Evolutionary conservation across 2,329 filamentous ascomycete species (phyloP).

Genomic region (Ceratocystis ficicola): DNA sequence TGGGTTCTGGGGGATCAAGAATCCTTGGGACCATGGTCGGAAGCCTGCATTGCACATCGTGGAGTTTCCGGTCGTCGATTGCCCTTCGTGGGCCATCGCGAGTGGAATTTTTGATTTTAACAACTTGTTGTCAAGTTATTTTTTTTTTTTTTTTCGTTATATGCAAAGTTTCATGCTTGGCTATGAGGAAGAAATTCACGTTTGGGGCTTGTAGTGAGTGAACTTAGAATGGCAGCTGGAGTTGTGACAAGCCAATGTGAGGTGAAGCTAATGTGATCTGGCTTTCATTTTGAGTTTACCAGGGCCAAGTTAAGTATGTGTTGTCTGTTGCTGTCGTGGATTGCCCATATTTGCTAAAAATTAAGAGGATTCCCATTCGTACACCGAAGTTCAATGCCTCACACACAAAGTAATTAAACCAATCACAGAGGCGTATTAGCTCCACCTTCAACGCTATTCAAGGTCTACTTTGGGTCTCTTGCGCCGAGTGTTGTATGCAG

Average conservation of each 20-base stretch:
- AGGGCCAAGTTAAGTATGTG: too few species aligned
- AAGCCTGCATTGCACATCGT: constrained; percentile 23
- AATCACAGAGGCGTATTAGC: too few species aligned
- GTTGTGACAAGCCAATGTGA: background rate
- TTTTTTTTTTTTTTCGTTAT: constrained; percentile 19
- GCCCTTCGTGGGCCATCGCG: constrained; percentile 23
- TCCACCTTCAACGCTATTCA: too few species aligned
- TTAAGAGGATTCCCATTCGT: too few species aligned
- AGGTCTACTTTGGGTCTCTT: too few species aligned
- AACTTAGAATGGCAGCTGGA: background rate
- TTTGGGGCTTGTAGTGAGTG: background rate
- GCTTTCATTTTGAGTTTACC: too few species aligned
- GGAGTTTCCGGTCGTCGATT: constrained; percentile 23
- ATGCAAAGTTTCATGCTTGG: constrained; percentile 17
- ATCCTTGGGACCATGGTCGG: constrained; percentile 22
- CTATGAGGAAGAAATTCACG: constrained; percentile 19
- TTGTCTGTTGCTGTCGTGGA: background rate
- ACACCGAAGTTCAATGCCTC: too few species aligned
- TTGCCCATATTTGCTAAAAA: background rate
- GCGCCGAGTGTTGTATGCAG: background rate
- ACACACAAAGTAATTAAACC: too few species aligned
- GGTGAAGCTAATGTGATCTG: background rate
- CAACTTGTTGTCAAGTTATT: constrained; percentile 7
- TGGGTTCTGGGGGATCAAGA: constrained; percentile 23
- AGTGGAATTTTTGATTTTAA: constrained; percentile 23